A percentile compares a stretch with the other conserved stretches of the same genome.
phyloP scores from a whole-genome alignment of 805 yeast species.

The Yarrowia sp. region DNA sequence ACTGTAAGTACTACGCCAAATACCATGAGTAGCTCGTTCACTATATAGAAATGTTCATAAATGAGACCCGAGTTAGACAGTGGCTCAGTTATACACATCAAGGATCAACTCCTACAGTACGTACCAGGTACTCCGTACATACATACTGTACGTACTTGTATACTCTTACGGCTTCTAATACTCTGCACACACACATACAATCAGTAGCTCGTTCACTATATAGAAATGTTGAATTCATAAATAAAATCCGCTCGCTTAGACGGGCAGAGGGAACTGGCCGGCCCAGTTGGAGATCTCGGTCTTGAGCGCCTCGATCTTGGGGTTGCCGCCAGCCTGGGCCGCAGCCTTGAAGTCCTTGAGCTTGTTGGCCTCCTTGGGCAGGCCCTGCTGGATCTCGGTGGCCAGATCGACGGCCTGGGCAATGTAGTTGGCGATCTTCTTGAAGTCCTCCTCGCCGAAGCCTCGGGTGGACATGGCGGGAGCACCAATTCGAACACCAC shows the following conservation, averaged over 20 bases:
- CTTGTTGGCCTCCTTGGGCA: constrained; percentile 91
- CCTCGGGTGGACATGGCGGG: constrained; percentile 99
- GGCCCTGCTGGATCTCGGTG: constrained; percentile 64
- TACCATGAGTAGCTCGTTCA: too few relatives aligned
- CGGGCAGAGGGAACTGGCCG: constrained; percentile 45
- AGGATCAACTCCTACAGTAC: too few relatives aligned
- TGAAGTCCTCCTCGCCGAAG: constrained; percentile 81
- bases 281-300: constrained; percentile 89
- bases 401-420: constrained; percentile 77
- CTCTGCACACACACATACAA: background rate
- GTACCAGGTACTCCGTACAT: too few relatives aligned
- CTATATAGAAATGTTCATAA: too few relatives aligned
- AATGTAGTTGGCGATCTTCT: constrained; percentile 73
- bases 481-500: constrained; percentile 96
- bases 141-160: too few relatives aligned
- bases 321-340: constrained; percentile 63
- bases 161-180: too few relatives aligned
- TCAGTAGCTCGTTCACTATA: constrained; percentile 17
- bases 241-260: constrained; percentile 29
- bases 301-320: constrained; percentile 64
- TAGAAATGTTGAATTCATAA: constrained; percentile 24
- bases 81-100: too few relatives aligned
- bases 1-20: too few relatives aligned
- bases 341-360: constrained; percentile 92
- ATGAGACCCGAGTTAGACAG: too few relatives aligned